These are phyloP conservation scores for Monosporascus sp. DNA, from an alignment of 2,329 filamentous ascomycete genomes.

Conservation along the genomic window DNA sequence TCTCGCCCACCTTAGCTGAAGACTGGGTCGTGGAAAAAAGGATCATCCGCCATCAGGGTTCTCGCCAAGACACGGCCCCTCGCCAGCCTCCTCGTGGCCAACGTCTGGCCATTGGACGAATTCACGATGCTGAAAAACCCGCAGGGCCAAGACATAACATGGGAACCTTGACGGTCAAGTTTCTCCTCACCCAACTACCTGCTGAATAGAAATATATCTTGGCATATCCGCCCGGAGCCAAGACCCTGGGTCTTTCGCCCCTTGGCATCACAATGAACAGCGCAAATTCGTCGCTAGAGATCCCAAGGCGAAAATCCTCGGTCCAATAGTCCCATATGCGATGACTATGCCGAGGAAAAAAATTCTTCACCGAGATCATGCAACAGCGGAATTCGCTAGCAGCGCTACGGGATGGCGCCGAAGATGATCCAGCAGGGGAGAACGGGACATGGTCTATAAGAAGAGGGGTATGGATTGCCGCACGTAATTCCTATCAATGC, in stretches of 20 bases:
- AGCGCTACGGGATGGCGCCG: not conserved
- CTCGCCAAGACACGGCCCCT: not conserved
- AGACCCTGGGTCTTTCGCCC: not conserved
- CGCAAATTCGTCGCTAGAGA: not conserved
- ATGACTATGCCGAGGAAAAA: not conserved
- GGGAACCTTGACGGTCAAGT: slow-evolving; percentile 4
- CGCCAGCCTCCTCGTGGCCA: not conserved
- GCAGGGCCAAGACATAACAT: not conserved
- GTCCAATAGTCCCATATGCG: not conserved
- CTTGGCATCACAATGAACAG: not conserved
- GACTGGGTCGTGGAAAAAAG: too few relatives aligned
- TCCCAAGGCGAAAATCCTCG: not conserved
- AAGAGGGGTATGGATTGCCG: not conserved
- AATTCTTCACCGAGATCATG: not conserved
- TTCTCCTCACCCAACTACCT: not conserved
- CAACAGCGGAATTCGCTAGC: not conserved
- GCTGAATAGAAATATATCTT: not conserved
- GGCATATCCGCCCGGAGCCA: not conserved
- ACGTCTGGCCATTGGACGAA: not conserved
- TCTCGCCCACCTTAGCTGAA: too few relatives aligned
- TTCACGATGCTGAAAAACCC: not conserved
- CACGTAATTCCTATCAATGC: not conserved
- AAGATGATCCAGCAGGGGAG: not conserved
- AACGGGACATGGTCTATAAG: not conserved
- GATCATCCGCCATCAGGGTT: slow-evolving; percentile 1